Conservation (phyloP, 177 flowering plant genomes). For the Vitis hybrid region DNA sequence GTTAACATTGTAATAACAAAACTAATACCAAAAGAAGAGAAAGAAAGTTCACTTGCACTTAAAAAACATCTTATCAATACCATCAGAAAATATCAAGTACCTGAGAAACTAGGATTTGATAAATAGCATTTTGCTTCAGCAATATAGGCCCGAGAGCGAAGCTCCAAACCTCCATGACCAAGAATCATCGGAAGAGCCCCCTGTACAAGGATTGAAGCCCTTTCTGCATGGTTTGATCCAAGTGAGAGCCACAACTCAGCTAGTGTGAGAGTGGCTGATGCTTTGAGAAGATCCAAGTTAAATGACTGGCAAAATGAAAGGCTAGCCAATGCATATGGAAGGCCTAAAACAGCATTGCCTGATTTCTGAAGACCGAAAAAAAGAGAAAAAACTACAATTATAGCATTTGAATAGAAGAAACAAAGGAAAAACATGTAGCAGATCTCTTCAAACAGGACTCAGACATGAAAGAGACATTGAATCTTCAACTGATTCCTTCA, state of each 20-base stretch:
- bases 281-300: conserved; percentile 94
- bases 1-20: not conserved
- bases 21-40: not conserved
- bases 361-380: conserved; percentile 56
- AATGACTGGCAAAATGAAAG: conserved; percentile 90
- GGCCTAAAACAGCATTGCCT: conserved; percentile 86
- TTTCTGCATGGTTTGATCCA: conserved; percentile 77
- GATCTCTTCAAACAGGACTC: too few species aligned
- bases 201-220: conserved; percentile 70
- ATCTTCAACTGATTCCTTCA: too few species aligned
- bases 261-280: conserved; percentile 76
- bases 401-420: not conserved
- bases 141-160: conserved; percentile 77
- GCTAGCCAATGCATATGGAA: conserved; percentile 94
- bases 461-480: too few species aligned
- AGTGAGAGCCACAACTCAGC: conserved; percentile 91
- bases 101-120: conserved; percentile 76
- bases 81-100: conserved; percentile 25
- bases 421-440: too few species aligned
- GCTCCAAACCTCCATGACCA: conserved; percentile 98
- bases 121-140: conserved; percentile 88
- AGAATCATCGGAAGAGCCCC: conserved; percentile 79
- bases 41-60: not conserved
- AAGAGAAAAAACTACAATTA: not conserved
- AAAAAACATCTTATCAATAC: not conserved